phyloP scores from a whole-genome alignment of 371 early-diverging fungal species.

The Mortierella sp. region DNA sequence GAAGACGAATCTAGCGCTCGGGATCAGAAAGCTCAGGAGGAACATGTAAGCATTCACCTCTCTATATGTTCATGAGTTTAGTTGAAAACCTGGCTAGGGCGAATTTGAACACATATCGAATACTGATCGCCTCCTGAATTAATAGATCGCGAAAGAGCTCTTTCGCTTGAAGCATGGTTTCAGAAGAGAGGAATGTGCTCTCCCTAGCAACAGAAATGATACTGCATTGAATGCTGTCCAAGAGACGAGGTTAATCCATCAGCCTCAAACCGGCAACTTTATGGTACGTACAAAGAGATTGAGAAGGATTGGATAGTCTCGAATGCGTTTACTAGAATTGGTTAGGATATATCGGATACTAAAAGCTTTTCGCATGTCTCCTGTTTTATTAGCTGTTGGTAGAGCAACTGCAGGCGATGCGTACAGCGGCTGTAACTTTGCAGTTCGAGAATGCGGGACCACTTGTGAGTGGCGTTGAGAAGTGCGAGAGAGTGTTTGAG shows the following conservation, averaged over 20 bases:
- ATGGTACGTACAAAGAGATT: constrained; percentile 6
- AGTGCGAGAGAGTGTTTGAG: constrained; percentile 39
- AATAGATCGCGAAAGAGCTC: constrained; percentile 23
- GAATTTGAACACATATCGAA: not conserved
- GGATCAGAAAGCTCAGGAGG: constrained; percentile 4
- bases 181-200: constrained; percentile 8
- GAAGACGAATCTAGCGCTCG: not conserved
- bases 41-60: constrained; percentile 15
- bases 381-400: constrained; percentile 19
- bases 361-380: not conserved
- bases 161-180: constrained; percentile 28
- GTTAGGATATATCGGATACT: too few species aligned
- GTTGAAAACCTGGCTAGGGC: not conserved
- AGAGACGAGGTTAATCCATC: constrained; percentile 26
- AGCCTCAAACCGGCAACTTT: constrained; percentile 34
- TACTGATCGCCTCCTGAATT: not conserved
- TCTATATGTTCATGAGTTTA: not conserved
- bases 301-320: too few species aligned
- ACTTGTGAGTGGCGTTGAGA: constrained; percentile 4
- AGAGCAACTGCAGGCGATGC: constrained; percentile 25
- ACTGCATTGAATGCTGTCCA: constrained; percentile 10
- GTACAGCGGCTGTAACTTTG: constrained; percentile 15
- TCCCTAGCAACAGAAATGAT: not conserved
- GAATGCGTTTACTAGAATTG: not conserved
- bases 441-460: constrained; percentile 15